phyloP scores from a whole-genome alignment of 805 yeast genomes.

The Wickerhamomyces rabaulensis region DNA sequence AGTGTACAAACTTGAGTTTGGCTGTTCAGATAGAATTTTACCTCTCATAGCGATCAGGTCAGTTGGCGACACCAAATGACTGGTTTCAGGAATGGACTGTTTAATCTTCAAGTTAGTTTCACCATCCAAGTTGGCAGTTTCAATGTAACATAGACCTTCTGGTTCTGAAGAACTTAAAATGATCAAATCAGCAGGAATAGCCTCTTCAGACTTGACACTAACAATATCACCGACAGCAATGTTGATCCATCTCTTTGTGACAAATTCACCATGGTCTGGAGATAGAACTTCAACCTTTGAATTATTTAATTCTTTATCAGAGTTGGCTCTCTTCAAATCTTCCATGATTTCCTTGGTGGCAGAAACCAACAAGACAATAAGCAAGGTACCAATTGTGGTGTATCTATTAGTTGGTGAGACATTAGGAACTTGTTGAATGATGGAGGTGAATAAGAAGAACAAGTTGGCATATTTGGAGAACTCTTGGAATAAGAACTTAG shows the following conservation, averaged over 20 bases:
- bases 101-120: conserved; percentile 96
- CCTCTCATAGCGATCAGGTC: conserved; percentile 53
- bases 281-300: conserved; percentile 65
- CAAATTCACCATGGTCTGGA: conserved; percentile 54
- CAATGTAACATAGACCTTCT: conserved; percentile 95
- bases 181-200: conserved; percentile 90
- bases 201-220: conserved; percentile 76
- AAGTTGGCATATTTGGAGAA: conserved; percentile 95
- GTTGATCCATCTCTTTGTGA: conserved; percentile 72
- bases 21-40: conserved; percentile 76
- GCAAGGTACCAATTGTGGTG: conserved; percentile 89
- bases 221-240: conserved; percentile 90
- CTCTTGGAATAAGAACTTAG: conserved; percentile 93
- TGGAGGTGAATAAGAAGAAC: conserved; percentile 87
- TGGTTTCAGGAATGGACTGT: conserved; percentile 78
- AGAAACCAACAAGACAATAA: conserved; percentile 81
- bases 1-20: conserved; percentile 90
- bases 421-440: conserved; percentile 93
- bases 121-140: conserved; percentile 96
- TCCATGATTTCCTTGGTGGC: conserved; percentile 90
- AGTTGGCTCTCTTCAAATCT: conserved; percentile 80
- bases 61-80: conserved; percentile 60
- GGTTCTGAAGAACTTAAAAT: conserved; percentile 92
- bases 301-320: conserved; percentile 85
- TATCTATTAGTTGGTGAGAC: conserved; percentile 95